Conservation (phyloP, 305 asterid genomes). For the Andrographis paniculata region DNA sequence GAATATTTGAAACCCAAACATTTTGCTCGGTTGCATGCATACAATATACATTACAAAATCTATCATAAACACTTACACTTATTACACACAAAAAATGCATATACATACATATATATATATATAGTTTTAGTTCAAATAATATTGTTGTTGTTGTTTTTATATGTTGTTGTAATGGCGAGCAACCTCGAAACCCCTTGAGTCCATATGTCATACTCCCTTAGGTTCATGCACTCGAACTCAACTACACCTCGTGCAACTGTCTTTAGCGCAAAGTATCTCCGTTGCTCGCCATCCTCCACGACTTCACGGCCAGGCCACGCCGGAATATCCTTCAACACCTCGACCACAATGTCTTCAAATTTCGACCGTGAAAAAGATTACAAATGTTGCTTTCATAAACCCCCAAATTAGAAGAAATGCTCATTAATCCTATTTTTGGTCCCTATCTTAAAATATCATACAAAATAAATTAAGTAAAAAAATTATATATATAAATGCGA, state of each 20-base stretch:
- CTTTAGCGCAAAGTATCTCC: constrained; percentile 76
- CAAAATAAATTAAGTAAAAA: too few relatives aligned
- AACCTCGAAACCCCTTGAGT: constrained; percentile 94
- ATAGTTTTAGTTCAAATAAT: too few relatives aligned
- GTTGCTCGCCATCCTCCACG: constrained; percentile 83
- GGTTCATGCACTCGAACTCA: constrained; percentile 84
- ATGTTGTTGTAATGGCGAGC: constrained; percentile 63
- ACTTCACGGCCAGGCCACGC: constrained; percentile 97
- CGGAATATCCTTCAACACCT: constrained; percentile 62
- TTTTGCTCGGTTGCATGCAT: too few relatives aligned
- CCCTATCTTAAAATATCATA: too few relatives aligned
- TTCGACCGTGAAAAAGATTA: too few relatives aligned
- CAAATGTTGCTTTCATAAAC: constrained; percentile 52
- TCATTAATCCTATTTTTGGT: constrained; percentile 49
- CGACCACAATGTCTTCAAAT: constrained; percentile 83
- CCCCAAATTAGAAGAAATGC: too few relatives aligned
- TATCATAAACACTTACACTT: too few relatives aligned
- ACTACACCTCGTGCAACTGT: constrained; percentile 76
- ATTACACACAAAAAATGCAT: too few relatives aligned
- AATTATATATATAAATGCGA: too few relatives aligned
- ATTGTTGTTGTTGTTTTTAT: constrained; percentile 29
- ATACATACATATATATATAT: too few relatives aligned
- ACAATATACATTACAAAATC: too few relatives aligned
- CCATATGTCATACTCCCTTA: constrained; percentile 91
- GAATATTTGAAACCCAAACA: too few relatives aligned